Conservation (phyloP, 2,329 filamentous ascomycete genomes). For the Colletotrichum eremochloae region DNA sequence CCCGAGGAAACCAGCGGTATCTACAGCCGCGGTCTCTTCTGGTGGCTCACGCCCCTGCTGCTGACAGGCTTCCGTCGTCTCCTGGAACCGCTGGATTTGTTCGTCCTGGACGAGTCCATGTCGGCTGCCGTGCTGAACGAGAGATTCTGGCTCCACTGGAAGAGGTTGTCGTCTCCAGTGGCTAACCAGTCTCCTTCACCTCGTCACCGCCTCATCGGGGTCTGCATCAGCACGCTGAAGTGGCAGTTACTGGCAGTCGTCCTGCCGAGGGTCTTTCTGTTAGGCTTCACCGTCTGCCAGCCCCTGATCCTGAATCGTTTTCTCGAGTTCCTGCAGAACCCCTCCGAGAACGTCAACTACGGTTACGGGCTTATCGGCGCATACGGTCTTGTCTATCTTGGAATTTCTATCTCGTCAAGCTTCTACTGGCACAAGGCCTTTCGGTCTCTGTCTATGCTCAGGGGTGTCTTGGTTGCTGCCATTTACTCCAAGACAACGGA, state of each 20-base stretch:
- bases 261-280: constrained; percentile 49
- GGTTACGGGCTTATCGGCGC: constrained; percentile 58
- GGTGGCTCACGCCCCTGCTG: constrained; percentile 54
- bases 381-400: constrained; percentile 56
- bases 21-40: constrained; percentile 53
- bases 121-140: constrained; percentile 47
- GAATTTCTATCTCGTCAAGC: constrained; percentile 53
- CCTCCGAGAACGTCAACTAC: constrained; percentile 46
- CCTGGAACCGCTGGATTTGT: constrained; percentile 51
- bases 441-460: constrained; percentile 46
- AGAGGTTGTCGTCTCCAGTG: constrained; percentile 44
- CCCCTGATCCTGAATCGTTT: constrained; percentile 53
- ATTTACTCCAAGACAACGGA: constrained; percentile 47
- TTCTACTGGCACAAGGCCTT: constrained; percentile 45
- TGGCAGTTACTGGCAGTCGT: constrained; percentile 50
- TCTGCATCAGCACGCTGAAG: constrained; percentile 48
- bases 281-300: constrained; percentile 55
- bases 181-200: constrained; percentile 1
- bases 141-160: constrained; percentile 51
- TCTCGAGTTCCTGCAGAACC: constrained; percentile 49
- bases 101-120: constrained; percentile 50
- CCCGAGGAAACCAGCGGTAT: constrained; percentile 55
- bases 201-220: constrained; percentile 46
- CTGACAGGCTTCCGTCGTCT: constrained; percentile 50
- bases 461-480: constrained; percentile 47